Conservation (phyloP, 441 rosid genomes). For the Erodium chrysanthum region DNA sequence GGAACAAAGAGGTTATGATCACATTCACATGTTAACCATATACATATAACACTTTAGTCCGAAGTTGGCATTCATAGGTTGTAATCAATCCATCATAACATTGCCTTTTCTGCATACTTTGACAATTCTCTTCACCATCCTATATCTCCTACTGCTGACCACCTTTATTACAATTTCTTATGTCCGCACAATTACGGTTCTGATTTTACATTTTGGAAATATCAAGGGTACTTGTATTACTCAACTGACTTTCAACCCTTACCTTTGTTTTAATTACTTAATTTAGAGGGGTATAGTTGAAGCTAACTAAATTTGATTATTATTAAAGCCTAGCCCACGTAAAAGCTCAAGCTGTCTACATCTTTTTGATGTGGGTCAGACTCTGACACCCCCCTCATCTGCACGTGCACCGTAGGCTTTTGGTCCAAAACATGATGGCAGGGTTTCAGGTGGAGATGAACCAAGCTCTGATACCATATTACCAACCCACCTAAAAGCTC, state of each 20-base stretch:
- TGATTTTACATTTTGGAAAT: background rate
- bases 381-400: too few species aligned
- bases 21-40: too few species aligned
- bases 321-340: too few species aligned
- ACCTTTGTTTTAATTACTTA: background rate
- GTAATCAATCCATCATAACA: background rate
- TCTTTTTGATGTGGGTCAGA: too few species aligned
- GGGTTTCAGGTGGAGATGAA: too few species aligned
- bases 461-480: too few species aligned
- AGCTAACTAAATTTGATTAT: background rate
- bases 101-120: background rate
- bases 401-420: too few species aligned
- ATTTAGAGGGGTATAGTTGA: background rate
- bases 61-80: background rate
- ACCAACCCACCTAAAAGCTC: too few species aligned
- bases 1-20: slow-evolving; percentile 22
- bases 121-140: background rate
- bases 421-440: too few species aligned
- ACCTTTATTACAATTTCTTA: background rate
- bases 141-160: background rate
- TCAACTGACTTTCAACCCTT: background rate
- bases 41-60: background rate
- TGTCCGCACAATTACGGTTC: background rate
- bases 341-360: too few species aligned
- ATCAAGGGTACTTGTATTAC: background rate